These are phyloP conservation scores for Colletotrichum eremochloae DNA, from an alignment of 2,329 filamentous ascomycete species.

Conservation along the genomic window DNA sequence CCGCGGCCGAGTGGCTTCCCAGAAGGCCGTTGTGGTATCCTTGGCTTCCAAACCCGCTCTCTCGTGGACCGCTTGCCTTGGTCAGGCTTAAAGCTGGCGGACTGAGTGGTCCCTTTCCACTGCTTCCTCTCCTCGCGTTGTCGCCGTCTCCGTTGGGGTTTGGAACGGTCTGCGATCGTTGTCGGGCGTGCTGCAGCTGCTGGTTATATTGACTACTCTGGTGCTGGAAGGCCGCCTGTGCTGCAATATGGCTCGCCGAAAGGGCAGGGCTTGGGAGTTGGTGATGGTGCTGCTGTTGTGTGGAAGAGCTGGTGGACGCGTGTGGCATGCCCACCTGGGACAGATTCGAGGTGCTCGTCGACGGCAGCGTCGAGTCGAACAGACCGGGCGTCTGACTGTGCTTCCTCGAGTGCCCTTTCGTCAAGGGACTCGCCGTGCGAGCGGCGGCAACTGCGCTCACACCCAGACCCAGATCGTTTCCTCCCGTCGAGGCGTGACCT, in stretches of 20 bases:
- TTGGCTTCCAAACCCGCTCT: slow-evolving; percentile 64
- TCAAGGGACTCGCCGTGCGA: slow-evolving; percentile 47
- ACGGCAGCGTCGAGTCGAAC: slow-evolving; percentile 81
- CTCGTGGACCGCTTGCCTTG: slow-evolving; percentile 73
- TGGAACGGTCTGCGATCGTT: slow-evolving; percentile 81
- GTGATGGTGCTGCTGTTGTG: slow-evolving; percentile 27
- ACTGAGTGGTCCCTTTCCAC: slow-evolving; percentile 65
- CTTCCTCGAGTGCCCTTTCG: slow-evolving; percentile 68
- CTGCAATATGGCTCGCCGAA: slow-evolving; percentile 82
- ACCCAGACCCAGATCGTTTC: slow-evolving; percentile 27
- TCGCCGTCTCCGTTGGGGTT: slow-evolving; percentile 53
- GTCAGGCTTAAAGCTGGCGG: slow-evolving; percentile 75
- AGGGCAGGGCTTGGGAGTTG: slow-evolving; percentile 53
- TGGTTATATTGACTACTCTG: slow-evolving; percentile 55
- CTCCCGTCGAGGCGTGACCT: slow-evolving; percentile 13
- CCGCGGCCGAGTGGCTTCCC: slow-evolving; percentile 72
- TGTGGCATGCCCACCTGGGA: slow-evolving; percentile 63
- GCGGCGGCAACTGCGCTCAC: slow-evolving; percentile 47
- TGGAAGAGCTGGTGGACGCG: slow-evolving; percentile 50
- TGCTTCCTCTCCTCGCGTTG: slow-evolving; percentile 57
- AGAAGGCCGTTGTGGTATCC: slow-evolving; percentile 73
- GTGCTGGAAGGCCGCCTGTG: slow-evolving; percentile 80
- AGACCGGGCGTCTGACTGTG: slow-evolving; percentile 81
- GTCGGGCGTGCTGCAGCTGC: slow-evolving; percentile 70
- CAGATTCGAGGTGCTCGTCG: slow-evolving; percentile 68